Evolutionary conservation across 169 alveolate species (phyloP).

Genomic region (Plasmodium gaboni): DNA sequence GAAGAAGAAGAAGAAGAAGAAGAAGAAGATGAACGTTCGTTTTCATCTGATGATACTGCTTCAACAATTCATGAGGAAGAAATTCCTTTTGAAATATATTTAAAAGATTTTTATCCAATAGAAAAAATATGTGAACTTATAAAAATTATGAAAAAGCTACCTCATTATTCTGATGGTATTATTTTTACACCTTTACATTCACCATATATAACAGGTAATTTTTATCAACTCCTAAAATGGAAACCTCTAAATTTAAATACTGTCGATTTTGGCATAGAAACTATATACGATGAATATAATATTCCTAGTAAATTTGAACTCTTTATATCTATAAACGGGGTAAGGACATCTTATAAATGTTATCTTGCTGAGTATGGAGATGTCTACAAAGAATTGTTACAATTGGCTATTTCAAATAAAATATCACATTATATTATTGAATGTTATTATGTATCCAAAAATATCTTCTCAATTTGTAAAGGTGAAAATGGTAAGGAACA

Average conservation of each 20-base stretch:
- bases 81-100: slow-evolving; percentile 69
- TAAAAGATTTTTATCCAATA: slow-evolving; percentile 92
- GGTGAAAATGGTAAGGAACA: slow-evolving; percentile 86
- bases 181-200: slow-evolving; percentile 94
- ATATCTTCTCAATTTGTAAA: slow-evolving; percentile 77
- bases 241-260: slow-evolving; percentile 96
- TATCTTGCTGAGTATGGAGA: slow-evolving; percentile 90
- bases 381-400: slow-evolving; percentile 85
- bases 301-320: slow-evolving; percentile 81
- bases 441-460: slow-evolving; percentile 47
- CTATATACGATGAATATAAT: slow-evolving; percentile 79
- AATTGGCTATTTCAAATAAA: slow-evolving; percentile 79
- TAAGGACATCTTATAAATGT: slow-evolving; percentile 84
- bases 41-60: slow-evolving; percentile 13
- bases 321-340: slow-evolving; percentile 82
- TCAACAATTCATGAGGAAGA: slow-evolving; percentile 17
- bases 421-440: slow-evolving; percentile 74
- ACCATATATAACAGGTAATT: slow-evolving; percentile 96
- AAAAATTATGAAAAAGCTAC: slow-evolving; percentile 89
- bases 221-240: slow-evolving; percentile 94
- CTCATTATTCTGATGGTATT: slow-evolving; percentile 96
- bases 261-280: slow-evolving; percentile 91
- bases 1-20: not conserved
- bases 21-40: not conserved
- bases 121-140: slow-evolving; percentile 87